These are phyloP conservation scores for Cryphonectria radicalis DNA, from an alignment of 2,329 filamentous ascomycete genomes.

Conservation along the genomic window DNA sequence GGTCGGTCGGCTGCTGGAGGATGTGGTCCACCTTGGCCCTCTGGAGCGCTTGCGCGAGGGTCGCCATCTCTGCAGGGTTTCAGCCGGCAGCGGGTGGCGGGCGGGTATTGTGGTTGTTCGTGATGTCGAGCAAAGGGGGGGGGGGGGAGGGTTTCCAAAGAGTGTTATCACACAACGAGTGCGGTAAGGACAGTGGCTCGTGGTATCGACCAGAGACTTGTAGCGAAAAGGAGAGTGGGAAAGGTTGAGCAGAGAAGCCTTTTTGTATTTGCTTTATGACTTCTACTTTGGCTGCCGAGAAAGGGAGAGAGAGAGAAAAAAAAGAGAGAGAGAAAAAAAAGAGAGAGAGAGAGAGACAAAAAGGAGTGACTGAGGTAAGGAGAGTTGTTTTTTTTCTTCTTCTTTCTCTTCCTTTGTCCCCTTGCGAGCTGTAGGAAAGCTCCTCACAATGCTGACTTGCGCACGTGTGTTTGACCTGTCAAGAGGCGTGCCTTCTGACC, in stretches of 20 bases:
- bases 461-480: conserved; percentile 26
- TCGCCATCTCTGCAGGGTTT: conserved; percentile 34
- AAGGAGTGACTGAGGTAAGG: conserved; percentile 24
- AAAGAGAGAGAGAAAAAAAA: background rate
- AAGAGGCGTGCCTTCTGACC: conserved; percentile 24
- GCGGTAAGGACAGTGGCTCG: background rate
- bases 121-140: background rate
- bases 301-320: background rate
- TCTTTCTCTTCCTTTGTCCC: background rate
- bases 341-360: background rate
- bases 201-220: background rate
- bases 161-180: background rate
- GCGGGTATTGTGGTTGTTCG: background rate
- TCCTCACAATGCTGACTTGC: conserved; percentile 24
- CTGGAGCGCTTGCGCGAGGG: conserved; percentile 35
- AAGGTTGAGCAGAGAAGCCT: conserved; percentile 2
- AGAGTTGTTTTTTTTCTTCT: background rate
- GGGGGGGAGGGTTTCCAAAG: background rate
- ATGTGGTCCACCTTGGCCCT: conserved; percentile 34
- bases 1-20: conserved; percentile 32
- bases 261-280: conserved; percentile 10
- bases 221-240: background rate
- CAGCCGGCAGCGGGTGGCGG: background rate
- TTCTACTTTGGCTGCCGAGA: background rate
- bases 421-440: conserved; percentile 9